Base-by-base conservation (phyloP, 129 eudicot species). In the Saussurea involucrata region DNA sequence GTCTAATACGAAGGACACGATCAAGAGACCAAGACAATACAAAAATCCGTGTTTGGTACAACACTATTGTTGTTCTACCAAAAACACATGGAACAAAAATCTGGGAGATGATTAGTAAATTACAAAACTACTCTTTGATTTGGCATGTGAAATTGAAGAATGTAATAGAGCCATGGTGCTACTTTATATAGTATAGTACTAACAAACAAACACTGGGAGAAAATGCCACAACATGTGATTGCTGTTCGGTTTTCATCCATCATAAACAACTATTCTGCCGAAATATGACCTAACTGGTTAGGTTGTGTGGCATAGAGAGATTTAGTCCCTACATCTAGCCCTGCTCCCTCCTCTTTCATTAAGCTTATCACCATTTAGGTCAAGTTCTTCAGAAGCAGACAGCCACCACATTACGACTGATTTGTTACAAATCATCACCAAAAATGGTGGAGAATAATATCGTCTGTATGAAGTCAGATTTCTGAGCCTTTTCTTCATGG, bases 361-460 rank as follows among this genome's bases (percentile, higher is more conserved):
- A 37, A 63, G 70, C 58, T 61, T 73, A 57, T 74, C 40, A 31
- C 4, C 69, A 36, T 74, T 21, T 34, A 25, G 64, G 37, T 46
- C 60, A 71, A 53, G 77, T 53, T 72, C 67, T 53, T 72, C 61
- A 53, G 61, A 53, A 53, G 61, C 61, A 53, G 61, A 53, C 61
- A n/a, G 77, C 77, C 68, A 58, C n/a, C 77, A 21, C 70, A 37
- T 69, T 40, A 34, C 24, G 72, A 24, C 42, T 73, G 74, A 49
- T 63, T 72, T 46, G 79, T 73, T 73, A 73, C 79, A 86, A 74
- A 69, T 72, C 58, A 34, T 87, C 90, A 53, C 73, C 81, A 58
- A 86, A 83, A 61, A 90, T 83, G 81, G 90, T 86, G 85, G 93
- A 88, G 20, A 83, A 78, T 69, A 90, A 70, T 53, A 90, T 71